These are phyloP conservation scores for Eucalyptus pauciflora DNA, from an alignment of 345 rosid species.

Conservation along the genomic window DNA sequence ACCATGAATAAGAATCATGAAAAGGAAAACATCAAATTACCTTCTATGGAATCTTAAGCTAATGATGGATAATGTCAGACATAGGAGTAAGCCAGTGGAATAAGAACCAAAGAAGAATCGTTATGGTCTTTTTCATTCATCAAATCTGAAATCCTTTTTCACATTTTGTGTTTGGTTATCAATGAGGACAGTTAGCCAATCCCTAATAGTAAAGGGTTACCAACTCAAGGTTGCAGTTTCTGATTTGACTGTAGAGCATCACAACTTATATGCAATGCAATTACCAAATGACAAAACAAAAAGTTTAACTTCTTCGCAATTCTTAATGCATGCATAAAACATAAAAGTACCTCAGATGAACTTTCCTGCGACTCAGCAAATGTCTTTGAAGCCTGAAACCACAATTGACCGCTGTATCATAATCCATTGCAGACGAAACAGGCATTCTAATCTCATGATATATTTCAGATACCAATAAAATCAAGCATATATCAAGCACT, in stretches of 20 bases:
- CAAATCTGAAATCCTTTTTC: not conserved
- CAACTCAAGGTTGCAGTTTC: not conserved
- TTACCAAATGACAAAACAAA: not conserved
- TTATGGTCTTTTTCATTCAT: not conserved
- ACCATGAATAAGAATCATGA: not conserved
- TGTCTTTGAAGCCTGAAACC: slow-evolving; percentile 37
- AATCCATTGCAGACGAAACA: not conserved
- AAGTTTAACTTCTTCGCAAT: not conserved
- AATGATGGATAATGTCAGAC: not conserved
- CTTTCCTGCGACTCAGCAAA: slow-evolving; percentile 32
- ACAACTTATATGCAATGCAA: not conserved
- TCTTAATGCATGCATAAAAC: not conserved
- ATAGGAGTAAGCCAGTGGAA: not conserved
- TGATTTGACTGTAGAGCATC: not conserved
- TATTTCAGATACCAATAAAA: not conserved
- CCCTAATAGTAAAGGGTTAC: not conserved
- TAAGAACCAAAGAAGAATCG: not conserved
- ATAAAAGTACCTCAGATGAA: slow-evolving; percentile 45
- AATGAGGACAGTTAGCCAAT: not conserved
- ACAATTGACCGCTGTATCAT: not conserved
- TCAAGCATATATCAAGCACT: not conserved
- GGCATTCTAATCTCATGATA: not conserved
- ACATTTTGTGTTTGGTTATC: not conserved
- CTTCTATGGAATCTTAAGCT: not conserved
- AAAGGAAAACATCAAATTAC: not conserved